Percentiles rank a stretch among this genome's conserved stretches.
Evolutionary conservation across 805 yeast genomes (phyloP).

Genomic region (Metschnikowia sp.): DNA sequence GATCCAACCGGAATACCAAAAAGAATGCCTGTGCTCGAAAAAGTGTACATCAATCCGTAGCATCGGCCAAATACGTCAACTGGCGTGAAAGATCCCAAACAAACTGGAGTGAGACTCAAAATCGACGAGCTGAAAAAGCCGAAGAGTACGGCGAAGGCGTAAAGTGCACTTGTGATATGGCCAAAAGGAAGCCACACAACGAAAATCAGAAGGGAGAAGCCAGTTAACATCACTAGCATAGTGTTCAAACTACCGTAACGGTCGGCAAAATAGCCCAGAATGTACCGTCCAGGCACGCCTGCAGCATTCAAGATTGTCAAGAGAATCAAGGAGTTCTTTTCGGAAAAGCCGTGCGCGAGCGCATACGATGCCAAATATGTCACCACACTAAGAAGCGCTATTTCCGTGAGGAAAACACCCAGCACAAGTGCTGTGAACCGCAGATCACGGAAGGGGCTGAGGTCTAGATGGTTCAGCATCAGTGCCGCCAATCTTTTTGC

Average conservation of each 20-base stretch:
- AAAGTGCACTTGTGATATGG: slow-evolving; percentile 35
- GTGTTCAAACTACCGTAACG: slow-evolving; percentile 54
- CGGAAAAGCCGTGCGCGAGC: slow-evolving; percentile 44
- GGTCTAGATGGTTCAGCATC: slow-evolving; percentile 29
- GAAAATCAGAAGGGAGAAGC: slow-evolving; percentile 47
- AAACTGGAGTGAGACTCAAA: slow-evolving; percentile 62
- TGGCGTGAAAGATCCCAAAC: slow-evolving; percentile 63
- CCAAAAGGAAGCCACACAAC: slow-evolving; percentile 72
- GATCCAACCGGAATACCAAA: slow-evolving; percentile 38
- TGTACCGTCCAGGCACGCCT: slow-evolving; percentile 50
- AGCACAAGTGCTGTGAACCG: slow-evolving; percentile 32
- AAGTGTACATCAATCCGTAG: slow-evolving; percentile 63
- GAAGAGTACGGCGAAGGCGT: slow-evolving; percentile 50
- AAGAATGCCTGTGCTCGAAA: slow-evolving; percentile 45
- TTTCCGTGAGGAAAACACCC: slow-evolving; percentile 47
- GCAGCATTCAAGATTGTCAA: slow-evolving; percentile 45
- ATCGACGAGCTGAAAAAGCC: slow-evolving; percentile 64
- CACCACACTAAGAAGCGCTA: slow-evolving; percentile 47
- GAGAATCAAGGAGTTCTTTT: slow-evolving; percentile 41
- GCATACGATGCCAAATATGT: slow-evolving; percentile 61
- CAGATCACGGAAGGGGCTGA: slow-evolving; percentile 36
- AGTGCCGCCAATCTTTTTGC: background rate
- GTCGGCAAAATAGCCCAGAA: slow-evolving; percentile 58
- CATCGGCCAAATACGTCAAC: slow-evolving; percentile 64
- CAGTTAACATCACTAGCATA: slow-evolving; percentile 45